Evolutionary conservation across 345 rosid species (phyloP), one percentile per base, ranked within the genome.

Genomic region (Eucalyptus sideroxylon): DNA sequence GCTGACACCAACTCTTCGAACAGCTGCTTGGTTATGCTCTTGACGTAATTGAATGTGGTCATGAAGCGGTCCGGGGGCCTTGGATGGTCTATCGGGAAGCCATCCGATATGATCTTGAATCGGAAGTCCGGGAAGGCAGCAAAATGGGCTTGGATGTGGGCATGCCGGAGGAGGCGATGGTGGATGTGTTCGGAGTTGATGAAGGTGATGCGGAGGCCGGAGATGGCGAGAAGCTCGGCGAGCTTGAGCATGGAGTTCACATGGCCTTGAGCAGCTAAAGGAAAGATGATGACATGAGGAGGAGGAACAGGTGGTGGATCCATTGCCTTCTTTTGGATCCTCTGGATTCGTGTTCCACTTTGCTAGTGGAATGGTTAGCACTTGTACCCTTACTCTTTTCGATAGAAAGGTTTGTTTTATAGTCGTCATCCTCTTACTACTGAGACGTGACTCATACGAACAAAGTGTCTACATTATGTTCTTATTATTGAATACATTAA

Each of bases 241-340:
- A 97, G 93, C 90, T 95, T 94, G 67, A 97, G 92, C 96, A 94
- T 93, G 89, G 96, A 91, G 95, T 93, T 97, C 27, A 97, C 93
- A 87, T 97, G 97, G 49, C 97, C 95, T 72, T 96, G 96, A 19
- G 90, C 87, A 34, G 97, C 98, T 30, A 94, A 47, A 2, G 98
- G 98, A 51, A 94, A 95, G 37, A 96, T 91, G 21, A 96, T 88
- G 16, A 97, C 93, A 65, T 94, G 94, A 50, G 93, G 94, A 69
- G 80, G 81, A 17, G 82, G 81, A 69, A 17, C 24, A 17, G 82
- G 44, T 1, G 44, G 42, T 72, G 44, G 82, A 34, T 72, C 82
- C 82, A 72, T 72, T 72, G 82, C 42, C 42, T 23, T 69, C 42
- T 31, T 31, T 69, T 9, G 80, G 80, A 31, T 69, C 80, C 12